A percentile compares a stretch with the other conserved stretches of the same genome.
These are phyloP conservation scores for Alternaria sp. DNA, from an alignment of 2,329 filamentous ascomycete genomes.

Conservation along the genomic window DNA sequence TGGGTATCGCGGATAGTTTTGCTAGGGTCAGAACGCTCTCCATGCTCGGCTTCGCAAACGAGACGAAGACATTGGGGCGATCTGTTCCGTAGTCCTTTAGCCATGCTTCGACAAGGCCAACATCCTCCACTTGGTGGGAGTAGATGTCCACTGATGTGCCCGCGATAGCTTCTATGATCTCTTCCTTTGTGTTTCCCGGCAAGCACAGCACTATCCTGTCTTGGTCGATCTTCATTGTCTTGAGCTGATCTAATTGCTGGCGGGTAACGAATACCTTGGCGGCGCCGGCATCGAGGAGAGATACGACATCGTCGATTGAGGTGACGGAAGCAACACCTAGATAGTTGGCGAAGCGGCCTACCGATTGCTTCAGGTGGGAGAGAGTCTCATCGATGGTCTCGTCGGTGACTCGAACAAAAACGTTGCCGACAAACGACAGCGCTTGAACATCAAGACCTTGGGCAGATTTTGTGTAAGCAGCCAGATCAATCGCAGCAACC, in stretches of 20 bases:
- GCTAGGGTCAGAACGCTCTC: slow-evolving; percentile 52
- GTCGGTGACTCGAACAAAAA: slow-evolving; percentile 61
- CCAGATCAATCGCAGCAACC: slow-evolving; percentile 58
- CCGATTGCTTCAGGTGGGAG: slow-evolving; percentile 62
- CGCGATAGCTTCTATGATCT: slow-evolving; percentile 49
- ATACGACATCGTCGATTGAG: slow-evolving; percentile 74
- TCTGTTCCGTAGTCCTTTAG: slow-evolving; percentile 58
- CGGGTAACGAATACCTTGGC: slow-evolving; percentile 81
- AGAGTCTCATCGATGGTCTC: slow-evolving; percentile 57
- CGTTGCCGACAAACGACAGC: slow-evolving; percentile 65
- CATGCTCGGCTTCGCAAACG: slow-evolving; percentile 51
- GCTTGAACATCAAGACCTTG: slow-evolving; percentile 59
- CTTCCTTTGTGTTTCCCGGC: slow-evolving; percentile 51
- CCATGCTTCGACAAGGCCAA: slow-evolving; percentile 54
- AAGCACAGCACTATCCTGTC: slow-evolving; percentile 65
- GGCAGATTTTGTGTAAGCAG: slow-evolving; percentile 51
- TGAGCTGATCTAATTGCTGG: slow-evolving; percentile 67
- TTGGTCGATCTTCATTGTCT: slow-evolving; percentile 59
- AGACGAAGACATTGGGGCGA: slow-evolving; percentile 59
- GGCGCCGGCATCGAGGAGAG: slow-evolving; percentile 84
- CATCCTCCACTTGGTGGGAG: slow-evolving; percentile 51
- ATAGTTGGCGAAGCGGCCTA: slow-evolving; percentile 67
- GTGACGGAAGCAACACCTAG: slow-evolving; percentile 77
- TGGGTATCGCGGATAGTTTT: slow-evolving; percentile 65
- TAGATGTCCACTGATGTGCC: slow-evolving; percentile 56